These are phyloP conservation scores for Metschnikowia lochheadii DNA, from an alignment of 805 yeast species.

Conservation along the genomic window DNA sequence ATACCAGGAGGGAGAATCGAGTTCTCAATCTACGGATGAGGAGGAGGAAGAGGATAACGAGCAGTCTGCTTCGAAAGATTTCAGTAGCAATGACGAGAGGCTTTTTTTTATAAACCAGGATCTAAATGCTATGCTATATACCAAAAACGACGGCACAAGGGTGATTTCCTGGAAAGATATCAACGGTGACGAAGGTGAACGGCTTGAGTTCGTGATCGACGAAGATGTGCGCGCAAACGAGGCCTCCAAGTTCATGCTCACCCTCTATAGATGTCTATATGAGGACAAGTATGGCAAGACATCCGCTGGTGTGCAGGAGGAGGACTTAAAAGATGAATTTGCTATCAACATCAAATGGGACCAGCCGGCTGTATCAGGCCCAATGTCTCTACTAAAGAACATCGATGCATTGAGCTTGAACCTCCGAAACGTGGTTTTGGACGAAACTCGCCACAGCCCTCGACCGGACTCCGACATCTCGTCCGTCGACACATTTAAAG, in stretches of 20 bases:
- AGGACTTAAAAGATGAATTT: conserved; percentile 16
- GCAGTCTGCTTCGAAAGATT: conserved; percentile 23
- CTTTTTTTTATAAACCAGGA: conserved; percentile 61
- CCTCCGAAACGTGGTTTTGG: not conserved
- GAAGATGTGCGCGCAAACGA: conserved; percentile 51
- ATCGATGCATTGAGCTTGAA: conserved; percentile 2
- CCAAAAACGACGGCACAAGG: conserved; percentile 49
- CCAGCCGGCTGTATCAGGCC: not conserved
- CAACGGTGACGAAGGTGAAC: conserved; percentile 83
- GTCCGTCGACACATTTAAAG: conserved; percentile 17
- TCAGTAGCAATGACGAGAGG: conserved; percentile 56
- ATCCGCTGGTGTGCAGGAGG: conserved; percentile 39
- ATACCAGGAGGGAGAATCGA: conserved; percentile 64
- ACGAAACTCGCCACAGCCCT: not conserved
- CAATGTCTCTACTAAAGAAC: conserved; percentile 2
- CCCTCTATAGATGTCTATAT: conserved; percentile 65
- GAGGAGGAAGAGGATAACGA: conserved; percentile 45
- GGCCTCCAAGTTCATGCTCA: conserved; percentile 58
- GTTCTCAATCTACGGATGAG: conserved; percentile 40
- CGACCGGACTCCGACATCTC: conserved; percentile 4
- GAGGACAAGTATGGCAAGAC: conserved; percentile 67
- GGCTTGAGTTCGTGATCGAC: conserved; percentile 74
- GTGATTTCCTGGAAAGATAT: conserved; percentile 77
- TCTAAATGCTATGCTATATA: conserved; percentile 51
- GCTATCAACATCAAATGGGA: not conserved